Conservation (phyloP, 352 stramenopile genomes). For the Pythium myriotylum region DNA sequence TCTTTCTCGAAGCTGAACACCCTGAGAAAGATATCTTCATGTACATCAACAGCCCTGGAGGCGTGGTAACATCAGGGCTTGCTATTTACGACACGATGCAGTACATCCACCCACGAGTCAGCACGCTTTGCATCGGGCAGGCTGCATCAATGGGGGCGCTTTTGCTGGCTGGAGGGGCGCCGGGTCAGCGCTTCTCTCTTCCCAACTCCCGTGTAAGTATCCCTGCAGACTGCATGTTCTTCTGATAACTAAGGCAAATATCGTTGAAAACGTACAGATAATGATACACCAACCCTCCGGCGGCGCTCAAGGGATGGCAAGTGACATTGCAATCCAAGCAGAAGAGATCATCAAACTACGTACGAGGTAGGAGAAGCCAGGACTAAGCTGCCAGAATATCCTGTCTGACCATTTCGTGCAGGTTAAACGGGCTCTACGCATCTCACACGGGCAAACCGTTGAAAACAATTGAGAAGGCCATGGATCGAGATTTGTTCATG, state of each 20-base stretch:
- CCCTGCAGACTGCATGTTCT: too few species aligned
- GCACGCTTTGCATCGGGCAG: conserved; percentile 97
- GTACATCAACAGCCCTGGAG: conserved; percentile 99
- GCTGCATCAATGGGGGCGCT: conserved; percentile 97
- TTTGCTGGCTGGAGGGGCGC: conserved; percentile 91
- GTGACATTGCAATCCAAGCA: conserved; percentile 98
- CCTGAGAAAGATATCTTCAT: conserved; percentile 98
- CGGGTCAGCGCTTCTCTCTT: conserved; percentile 91
- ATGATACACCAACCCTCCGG: conserved; percentile 99
- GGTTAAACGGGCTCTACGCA: conserved; percentile 76
- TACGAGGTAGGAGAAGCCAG: conserved; percentile 35
- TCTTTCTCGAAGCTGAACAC: conserved; percentile 97
- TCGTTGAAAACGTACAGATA: conserved; percentile 44
- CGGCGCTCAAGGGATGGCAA: conserved; percentile 96
- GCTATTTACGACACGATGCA: conserved; percentile 99
- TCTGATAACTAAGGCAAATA: too few species aligned
- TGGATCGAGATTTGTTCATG: conserved; percentile 90
- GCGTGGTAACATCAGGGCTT: conserved; percentile 96
- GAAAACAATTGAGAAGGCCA: conserved; percentile 82
- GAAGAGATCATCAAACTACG: conserved; percentile 97
- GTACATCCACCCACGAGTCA: conserved; percentile 96
- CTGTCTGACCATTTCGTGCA: too few species aligned
- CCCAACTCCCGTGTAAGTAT: conserved; percentile 92
- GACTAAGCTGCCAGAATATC: neutral
- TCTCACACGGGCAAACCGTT: conserved; percentile 76